These are phyloP conservation scores for Triticum urartu DNA, from an alignment of 176 grass and related monocot species.

Conservation along the genomic window DNA sequence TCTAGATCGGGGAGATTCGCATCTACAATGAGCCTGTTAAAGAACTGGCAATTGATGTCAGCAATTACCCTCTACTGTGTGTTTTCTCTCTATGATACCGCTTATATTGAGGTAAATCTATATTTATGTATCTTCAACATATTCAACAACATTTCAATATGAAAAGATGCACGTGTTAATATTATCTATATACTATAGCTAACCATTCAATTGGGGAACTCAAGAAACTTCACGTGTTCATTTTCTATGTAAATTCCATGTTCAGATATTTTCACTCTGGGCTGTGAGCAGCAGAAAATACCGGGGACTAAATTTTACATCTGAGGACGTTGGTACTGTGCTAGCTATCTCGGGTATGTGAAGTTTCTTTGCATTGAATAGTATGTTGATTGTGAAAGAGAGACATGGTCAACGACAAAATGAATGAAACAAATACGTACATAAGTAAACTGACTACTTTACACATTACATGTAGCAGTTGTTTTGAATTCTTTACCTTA, in stretches of 20 bases:
- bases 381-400: background rate
- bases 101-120: conserved; percentile 53
- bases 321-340: conserved; percentile 56
- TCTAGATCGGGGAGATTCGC: background rate
- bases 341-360: conserved; percentile 52
- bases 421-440: background rate
- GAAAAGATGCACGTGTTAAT: background rate
- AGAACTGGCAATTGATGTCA: conserved; percentile 54
- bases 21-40: conserved; percentile 41
- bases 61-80: conserved; percentile 47
- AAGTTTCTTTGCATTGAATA: background rate
- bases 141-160: background rate
- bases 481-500: background rate
- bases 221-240: conserved; percentile 1
- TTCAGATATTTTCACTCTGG: conserved; percentile 74
- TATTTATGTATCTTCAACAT: background rate
- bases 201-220: background rate
- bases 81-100: conserved; percentile 59
- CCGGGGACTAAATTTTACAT: conserved; percentile 56
- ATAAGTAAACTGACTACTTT: background rate
- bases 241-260: background rate
- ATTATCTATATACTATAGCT: background rate
- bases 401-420: background rate
- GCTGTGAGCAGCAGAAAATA: conserved; percentile 58
- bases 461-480: background rate